phyloP scores from a whole-genome alignment of 805 yeast genomes.

The Candida fluviatilis region DNA sequence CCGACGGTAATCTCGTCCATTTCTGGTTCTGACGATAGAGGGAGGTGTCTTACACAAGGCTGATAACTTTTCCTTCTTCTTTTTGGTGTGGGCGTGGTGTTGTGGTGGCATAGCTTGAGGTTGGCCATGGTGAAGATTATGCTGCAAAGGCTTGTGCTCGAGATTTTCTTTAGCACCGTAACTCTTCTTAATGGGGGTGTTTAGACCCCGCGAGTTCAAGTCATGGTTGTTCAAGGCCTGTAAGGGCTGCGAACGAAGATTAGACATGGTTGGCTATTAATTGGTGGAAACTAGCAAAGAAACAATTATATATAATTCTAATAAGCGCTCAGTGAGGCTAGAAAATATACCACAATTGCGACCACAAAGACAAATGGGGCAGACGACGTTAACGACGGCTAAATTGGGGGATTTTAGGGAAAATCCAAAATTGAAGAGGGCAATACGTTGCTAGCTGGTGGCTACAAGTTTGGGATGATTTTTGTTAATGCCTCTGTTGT shows the following conservation, averaged over 20 bases:
- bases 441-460: not conserved
- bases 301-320: no score
- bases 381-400: no score
- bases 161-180: slow-evolving; percentile 10
- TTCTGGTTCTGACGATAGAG: slow-evolving; percentile 79
- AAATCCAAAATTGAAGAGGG: no score
- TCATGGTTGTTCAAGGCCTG: slow-evolving; percentile 54
- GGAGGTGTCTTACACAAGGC: slow-evolving; percentile 97
- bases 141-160: slow-evolving; percentile 10
- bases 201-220: slow-evolving; percentile 40
- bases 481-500: not conserved
- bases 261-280: slow-evolving; percentile 19
- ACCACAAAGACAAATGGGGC: not conserved
- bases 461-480: not conserved
- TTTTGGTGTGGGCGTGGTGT: slow-evolving; percentile 37
- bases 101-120: slow-evolving; percentile 17
- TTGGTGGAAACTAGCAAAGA: no score
- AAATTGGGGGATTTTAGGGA: no score
- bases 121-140: slow-evolving; percentile 7
- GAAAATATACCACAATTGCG: not conserved
- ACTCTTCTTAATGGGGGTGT: slow-evolving; percentile 21
- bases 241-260: slow-evolving; percentile 43
- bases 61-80: slow-evolving; percentile 84
- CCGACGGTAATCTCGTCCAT: slow-evolving; percentile 85
- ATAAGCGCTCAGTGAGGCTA: not conserved